Percentiles rank a stretch among this genome's conserved stretches.
Evolutionary conservation across 352 stramenopile genomes (phyloP).

Genomic region (Nothophytophthora sp.): DNA sequence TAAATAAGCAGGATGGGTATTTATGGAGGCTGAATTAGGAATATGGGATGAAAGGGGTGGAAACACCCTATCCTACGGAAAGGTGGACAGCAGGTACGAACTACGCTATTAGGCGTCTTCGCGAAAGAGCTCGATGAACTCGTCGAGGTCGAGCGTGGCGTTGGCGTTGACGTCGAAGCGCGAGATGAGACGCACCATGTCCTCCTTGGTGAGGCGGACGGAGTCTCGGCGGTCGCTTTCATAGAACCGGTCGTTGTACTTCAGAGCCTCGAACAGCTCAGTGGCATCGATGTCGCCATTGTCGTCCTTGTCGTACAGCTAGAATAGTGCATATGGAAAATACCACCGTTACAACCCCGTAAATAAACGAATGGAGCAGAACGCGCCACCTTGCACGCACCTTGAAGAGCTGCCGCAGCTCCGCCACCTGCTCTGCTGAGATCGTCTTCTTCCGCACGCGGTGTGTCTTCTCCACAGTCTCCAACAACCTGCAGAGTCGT

Average conservation of each 20-base stretch:
- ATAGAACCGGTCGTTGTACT: slow-evolving; percentile 78
- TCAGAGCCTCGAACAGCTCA: slow-evolving; percentile 66
- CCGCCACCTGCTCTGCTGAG: slow-evolving; percentile 50
- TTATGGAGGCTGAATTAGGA: too few species aligned
- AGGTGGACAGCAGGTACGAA: slow-evolving; percentile 9
- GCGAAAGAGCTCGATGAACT: slow-evolving; percentile 84
- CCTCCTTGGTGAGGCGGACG: slow-evolving; percentile 46
- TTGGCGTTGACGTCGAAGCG: slow-evolving; percentile 79
- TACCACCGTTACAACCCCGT: not conserved
- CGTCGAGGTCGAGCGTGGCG: slow-evolving; percentile 64
- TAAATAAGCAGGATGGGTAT: too few species aligned
- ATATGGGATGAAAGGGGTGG: too few species aligned
- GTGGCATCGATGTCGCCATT: slow-evolving; percentile 72
- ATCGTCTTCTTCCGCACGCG: slow-evolving; percentile 55
- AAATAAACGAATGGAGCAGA: slow-evolving; percentile 25
- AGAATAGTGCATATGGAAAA: not conserved
- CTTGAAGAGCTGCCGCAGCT: slow-evolving; percentile 65
- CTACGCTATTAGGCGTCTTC: slow-evolving; percentile 53
- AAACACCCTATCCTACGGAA: too few species aligned
- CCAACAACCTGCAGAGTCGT: slow-evolving; percentile 52
- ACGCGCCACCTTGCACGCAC: slow-evolving; percentile 30
- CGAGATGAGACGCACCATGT: slow-evolving; percentile 74
- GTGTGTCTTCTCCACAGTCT: slow-evolving; percentile 50
- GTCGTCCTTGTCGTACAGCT: slow-evolving; percentile 68
- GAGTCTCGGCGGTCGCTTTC: slow-evolving; percentile 35